Conservation (phyloP, 2,329 filamentous ascomycete species). For the Zymoseptoria ardabiliae region DNA sequence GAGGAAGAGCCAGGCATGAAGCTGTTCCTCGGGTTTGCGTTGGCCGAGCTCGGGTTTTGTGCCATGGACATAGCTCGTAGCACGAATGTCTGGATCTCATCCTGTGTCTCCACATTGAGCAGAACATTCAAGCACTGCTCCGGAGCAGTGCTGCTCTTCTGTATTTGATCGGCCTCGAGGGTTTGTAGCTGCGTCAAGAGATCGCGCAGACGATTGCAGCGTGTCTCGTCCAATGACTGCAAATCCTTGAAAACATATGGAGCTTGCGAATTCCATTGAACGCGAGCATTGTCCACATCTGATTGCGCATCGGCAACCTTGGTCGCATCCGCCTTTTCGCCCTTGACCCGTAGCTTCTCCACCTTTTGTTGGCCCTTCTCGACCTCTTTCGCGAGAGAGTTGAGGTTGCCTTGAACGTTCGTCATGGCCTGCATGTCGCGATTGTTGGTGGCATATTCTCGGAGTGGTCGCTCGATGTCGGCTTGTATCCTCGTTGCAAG, state of each 20-base stretch:
- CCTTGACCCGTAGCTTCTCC: conserved; percentile 78
- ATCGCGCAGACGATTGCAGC: conserved; percentile 84
- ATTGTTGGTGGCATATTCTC: conserved; percentile 64
- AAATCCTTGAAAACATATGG: conserved; percentile 92
- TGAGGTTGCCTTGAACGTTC: conserved; percentile 73
- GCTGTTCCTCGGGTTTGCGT: conserved; percentile 3
- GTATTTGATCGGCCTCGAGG: conserved; percentile 79
- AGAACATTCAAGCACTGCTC: conserved; percentile 75
- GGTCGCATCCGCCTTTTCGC: conserved; percentile 63
- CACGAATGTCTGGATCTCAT: conserved; percentile 74
- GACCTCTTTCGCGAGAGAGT: conserved; percentile 73
- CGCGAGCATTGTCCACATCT: conserved; percentile 67
- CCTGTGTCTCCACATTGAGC: conserved; percentile 76
- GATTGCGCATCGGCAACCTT: conserved; percentile 69
- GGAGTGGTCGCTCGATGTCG: conserved; percentile 79
- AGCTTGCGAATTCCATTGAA: conserved; percentile 89
- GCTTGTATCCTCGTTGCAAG: conserved; percentile 76
- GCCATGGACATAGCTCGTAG: conserved; percentile 32
- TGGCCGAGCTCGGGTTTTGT: conserved; percentile 7
- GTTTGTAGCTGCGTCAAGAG: conserved; percentile 88
- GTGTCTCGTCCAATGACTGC: conserved; percentile 81
- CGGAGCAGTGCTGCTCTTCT: conserved; percentile 64
- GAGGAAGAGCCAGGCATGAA: conserved; percentile 2
- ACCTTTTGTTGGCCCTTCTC: conserved; percentile 76
- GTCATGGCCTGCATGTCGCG: conserved; percentile 72